Conservation (phyloP, 352 stramenopile genomes). For the Globisporangium radiosum region DNA sequence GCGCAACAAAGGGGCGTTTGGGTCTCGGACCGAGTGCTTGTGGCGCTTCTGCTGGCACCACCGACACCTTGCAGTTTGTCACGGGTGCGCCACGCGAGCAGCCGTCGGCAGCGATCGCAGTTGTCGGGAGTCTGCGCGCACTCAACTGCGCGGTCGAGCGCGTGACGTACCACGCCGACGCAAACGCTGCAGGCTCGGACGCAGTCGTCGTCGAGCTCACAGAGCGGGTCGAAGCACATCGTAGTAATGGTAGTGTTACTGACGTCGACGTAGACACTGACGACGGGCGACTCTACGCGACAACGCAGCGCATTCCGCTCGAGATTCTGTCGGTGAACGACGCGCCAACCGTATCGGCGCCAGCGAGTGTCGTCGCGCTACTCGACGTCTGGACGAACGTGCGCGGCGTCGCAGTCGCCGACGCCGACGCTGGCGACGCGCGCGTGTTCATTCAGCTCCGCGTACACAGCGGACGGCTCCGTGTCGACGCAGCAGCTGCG, state of each 20-base stretch:
- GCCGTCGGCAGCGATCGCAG: constrained; percentile 1
- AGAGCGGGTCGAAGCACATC: constrained; percentile 9
- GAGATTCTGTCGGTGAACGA: constrained; percentile 41
- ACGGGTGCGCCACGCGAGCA: neutral
- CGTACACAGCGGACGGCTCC: constrained; percentile 28
- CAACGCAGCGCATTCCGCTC: constrained; percentile 30
- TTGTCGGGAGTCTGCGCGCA: constrained; percentile 22
- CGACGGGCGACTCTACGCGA: constrained; percentile 21
- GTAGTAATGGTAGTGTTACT: neutral
- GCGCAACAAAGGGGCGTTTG: constrained; percentile 26
- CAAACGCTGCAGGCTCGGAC: constrained; percentile 22
- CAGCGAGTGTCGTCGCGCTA: constrained; percentile 20
- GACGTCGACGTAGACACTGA: neutral
- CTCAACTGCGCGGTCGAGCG: constrained; percentile 50
- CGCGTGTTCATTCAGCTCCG: constrained; percentile 39
- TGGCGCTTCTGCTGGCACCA: neutral
- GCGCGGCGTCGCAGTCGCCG: constrained; percentile 19
- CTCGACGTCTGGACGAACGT: constrained; percentile 24
- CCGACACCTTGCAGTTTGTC: neutral
- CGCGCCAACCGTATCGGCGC: constrained; percentile 27
- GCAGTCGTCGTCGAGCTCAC: constrained; percentile 36
- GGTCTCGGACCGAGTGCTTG: constrained; percentile 21
- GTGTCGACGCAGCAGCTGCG: constrained; percentile 7
- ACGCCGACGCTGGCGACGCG: constrained; percentile 35
- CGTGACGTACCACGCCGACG: constrained; percentile 36